Base-by-base conservation (phyloP, 208 protist species). In the Trypanosomatidae sp. region DNA sequence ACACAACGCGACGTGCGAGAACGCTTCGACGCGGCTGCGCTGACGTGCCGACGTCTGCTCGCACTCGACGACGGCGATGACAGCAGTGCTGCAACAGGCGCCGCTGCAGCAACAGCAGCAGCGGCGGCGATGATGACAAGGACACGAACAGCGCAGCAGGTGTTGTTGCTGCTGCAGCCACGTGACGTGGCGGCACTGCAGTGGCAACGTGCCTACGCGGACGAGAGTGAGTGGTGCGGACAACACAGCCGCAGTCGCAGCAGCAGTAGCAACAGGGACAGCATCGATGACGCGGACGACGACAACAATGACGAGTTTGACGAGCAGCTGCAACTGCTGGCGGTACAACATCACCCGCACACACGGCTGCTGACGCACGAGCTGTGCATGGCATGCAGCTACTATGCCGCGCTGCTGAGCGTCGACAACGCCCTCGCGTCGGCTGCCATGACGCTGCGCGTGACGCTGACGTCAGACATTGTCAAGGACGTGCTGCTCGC, bases 1-100 rank as follows among this genome's bases (percentile, higher is more conserved):
- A 73, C 79, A 4, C 78, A 89, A 52, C 84, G 84, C 19, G 76
- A 87, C 21, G 43, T 92, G 43, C 72, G 84, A 10, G 61, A 51
- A 27, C 23, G 85, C 15, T 92, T 92, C 42, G 79, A 85, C 24
- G 73, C 83, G 24, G 75, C 79, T 0, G 71, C 83, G 41, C 33
- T 73, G 43, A 66, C 74, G 49, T 60, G 66, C 15, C 67, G 71
- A 18, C 61, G 71, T 32, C 40, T 76, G 47, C 48, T 92, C n/a
- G 30, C n/a, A 35, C 30, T 35, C n/a, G 11, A 35, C 30, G n/a
- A 35, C 11, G 11, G n/a, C n/a, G 30, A 35, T 35, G 11, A 35
- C 11, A 15, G 30, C 30, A 35, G n/a, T 15, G 11, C 11, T 15
- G n/a, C 30, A 35, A 15, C 30, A 35, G 11, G 11, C n/a, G n/a